Conservation (phyloP, 1,284 basidiomycete genomes). For the Jaminaea rosea region DNA sequence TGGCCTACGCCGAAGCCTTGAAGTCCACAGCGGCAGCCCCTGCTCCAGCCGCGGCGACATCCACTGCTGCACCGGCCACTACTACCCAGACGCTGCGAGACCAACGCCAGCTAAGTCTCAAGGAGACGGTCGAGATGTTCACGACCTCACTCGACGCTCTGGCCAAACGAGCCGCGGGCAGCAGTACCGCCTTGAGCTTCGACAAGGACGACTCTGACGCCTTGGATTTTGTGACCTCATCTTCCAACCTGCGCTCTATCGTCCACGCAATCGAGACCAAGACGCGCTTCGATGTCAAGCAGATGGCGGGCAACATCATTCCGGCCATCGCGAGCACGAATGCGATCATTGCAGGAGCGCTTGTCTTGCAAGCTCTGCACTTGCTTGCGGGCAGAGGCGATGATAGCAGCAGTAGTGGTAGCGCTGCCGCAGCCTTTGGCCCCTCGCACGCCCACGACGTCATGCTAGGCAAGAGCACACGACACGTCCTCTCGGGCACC, state of each 20-base stretch:
- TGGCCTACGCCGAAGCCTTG: constrained; percentile 72
- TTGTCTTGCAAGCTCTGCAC: constrained; percentile 82
- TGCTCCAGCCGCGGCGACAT: background rate
- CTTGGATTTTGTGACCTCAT: constrained; percentile 88
- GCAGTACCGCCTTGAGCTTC: constrained; percentile 68
- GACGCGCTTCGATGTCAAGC: constrained; percentile 96
- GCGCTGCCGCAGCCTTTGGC: constrained; percentile 48
- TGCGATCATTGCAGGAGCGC: constrained; percentile 86
- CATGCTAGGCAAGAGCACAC: constrained; percentile 14
- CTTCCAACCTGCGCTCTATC: constrained; percentile 80
- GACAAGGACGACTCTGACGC: constrained; percentile 98
- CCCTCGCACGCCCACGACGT: constrained; percentile 22
- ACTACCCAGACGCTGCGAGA: constrained; percentile 26
- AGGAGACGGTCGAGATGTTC: constrained; percentile 36
- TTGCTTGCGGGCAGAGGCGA: constrained; percentile 55
- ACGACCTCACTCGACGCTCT: constrained; percentile 63
- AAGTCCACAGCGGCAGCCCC: constrained; percentile 54
- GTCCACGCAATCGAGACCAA: constrained; percentile 79
- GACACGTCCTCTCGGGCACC: constrained; percentile 1
- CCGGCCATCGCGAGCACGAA: constrained; percentile 99
- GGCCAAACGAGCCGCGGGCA: constrained; percentile 62
- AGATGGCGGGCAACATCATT: constrained; percentile 95
- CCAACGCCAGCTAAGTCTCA: constrained; percentile 28
- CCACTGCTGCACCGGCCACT: constrained; percentile 13
- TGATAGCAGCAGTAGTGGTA: constrained; percentile 58